These are phyloP conservation scores for Physcomitrellopsis africana DNA, from an alignment of 225 moss, liverwort and hornwort genomes.

Conservation along the genomic window DNA sequence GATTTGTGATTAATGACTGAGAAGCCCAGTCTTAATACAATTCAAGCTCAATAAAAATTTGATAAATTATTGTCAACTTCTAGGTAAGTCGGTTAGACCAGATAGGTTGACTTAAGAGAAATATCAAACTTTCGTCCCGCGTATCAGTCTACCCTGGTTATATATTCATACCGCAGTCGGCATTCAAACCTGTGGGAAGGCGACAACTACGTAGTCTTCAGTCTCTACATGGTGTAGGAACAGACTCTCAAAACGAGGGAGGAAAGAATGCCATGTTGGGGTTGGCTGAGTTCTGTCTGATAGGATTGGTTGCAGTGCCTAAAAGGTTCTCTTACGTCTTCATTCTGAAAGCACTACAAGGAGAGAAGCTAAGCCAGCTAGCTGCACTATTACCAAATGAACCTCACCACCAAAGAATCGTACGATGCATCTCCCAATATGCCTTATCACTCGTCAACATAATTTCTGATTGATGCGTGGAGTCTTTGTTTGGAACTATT, in stretches of 20 bases:
- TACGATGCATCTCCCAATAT: background rate
- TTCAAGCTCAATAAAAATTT: no score
- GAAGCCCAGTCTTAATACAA: no score
- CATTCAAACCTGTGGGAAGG: constrained; percentile 5
- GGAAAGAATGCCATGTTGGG: background rate
- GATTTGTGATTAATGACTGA: no score
- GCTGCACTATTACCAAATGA: constrained; percentile 14
- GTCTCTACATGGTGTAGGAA: constrained; percentile 12
- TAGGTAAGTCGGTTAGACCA: no score
- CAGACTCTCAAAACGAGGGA: constrained; percentile 21
- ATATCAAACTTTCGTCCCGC: no score
- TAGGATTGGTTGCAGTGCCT: background rate
- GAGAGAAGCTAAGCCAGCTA: constrained; percentile 28
- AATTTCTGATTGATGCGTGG: constrained; percentile 32
- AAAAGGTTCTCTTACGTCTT: constrained; percentile 16
- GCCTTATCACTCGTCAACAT: constrained; percentile 28
- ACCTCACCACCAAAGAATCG: constrained; percentile 27
- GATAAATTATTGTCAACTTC: no score
- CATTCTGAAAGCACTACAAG: constrained; percentile 41
- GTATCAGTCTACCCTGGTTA: no score
- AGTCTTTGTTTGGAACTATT: constrained; percentile 43
- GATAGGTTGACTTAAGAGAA: no score
- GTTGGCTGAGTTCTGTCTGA: constrained; percentile 16
- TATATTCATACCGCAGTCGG: background rate
- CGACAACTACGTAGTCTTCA: constrained; percentile 8